These are phyloP conservation scores for Acacia crassicarpa DNA, from an alignment of 306 rosid genomes.

Conservation along the genomic window DNA sequence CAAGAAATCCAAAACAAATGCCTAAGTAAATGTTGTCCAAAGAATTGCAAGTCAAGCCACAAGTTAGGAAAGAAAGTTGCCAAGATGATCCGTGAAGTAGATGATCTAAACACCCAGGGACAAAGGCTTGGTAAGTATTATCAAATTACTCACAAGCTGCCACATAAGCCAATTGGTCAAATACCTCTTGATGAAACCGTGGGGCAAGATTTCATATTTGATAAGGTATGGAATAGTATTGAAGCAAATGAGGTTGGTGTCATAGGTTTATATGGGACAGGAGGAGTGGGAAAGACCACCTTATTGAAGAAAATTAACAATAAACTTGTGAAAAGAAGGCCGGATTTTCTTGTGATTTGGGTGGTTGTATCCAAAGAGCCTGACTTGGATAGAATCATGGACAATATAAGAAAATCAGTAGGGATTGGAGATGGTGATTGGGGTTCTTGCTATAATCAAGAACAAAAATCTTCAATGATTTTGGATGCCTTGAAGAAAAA, in stretches of 20 bases:
- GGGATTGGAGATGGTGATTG: not conserved
- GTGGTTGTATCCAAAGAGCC: no score
- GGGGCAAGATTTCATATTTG: conserved; percentile 2
- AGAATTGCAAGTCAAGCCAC: conserved; percentile 11
- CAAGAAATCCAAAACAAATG: conserved; percentile 11
- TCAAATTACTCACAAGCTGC: not conserved
- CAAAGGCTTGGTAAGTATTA: not conserved
- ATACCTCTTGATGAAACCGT: not conserved
- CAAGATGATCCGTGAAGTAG: not conserved
- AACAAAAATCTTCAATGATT: conserved; percentile 6
- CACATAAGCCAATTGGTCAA: not conserved
- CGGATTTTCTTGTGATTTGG: no score
- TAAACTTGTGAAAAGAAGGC: no score
- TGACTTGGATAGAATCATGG: no score
- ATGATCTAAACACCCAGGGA: not conserved
- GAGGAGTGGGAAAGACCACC: conserved; percentile 29
- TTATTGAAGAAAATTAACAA: conserved; percentile 6
- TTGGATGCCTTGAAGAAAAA: not conserved
- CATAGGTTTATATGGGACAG: conserved; percentile 36
- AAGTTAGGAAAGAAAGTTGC: conserved; percentile 8
- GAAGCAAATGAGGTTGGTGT: not conserved
- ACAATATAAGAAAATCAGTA: not conserved
- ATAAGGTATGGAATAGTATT: not conserved
- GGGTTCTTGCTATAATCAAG: not conserved
- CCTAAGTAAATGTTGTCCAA: not conserved